Percentiles rank a stretch among this genome's conserved stretches.
phyloP scores from a whole-genome alignment of 2,329 filamentous ascomycete species.

The Rugonectria rugulosa region DNA sequence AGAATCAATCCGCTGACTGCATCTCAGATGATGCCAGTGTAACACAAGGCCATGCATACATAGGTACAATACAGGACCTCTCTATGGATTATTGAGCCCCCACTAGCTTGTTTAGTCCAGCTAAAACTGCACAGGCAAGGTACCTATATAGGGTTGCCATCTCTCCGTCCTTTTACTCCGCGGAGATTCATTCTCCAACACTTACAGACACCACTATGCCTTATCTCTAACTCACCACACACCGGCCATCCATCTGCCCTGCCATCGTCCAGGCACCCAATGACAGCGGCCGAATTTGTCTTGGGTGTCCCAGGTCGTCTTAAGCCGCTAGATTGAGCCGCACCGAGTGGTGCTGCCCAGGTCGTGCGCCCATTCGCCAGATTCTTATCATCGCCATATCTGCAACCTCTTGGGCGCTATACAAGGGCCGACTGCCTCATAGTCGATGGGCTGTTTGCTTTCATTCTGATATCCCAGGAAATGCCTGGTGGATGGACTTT shows the following conservation, averaged over 20 bases:
- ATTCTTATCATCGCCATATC: constrained; percentile 35
- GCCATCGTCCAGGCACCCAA: constrained; percentile 28
- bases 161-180: constrained; percentile 31
- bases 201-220: constrained; percentile 27
- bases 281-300: constrained; percentile 30
- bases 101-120: constrained; percentile 9
- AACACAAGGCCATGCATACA: too few species aligned
- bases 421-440: constrained; percentile 17
- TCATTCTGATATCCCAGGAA: constrained; percentile 7
- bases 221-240: constrained; percentile 33
- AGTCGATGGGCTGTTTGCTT: constrained; percentile 19
- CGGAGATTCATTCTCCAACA: constrained; percentile 36
- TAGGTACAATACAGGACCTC: too few species aligned
- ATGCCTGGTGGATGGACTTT: background rate
- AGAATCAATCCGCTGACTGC: too few species aligned
- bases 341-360: constrained; percentile 29
- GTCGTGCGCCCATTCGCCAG: constrained; percentile 21
- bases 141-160: constrained; percentile 35
- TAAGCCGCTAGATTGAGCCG: constrained; percentile 33
- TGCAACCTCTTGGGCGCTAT: constrained; percentile 9
- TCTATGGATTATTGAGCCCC: too few species aligned
- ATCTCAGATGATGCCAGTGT: too few species aligned
- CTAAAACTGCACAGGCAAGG: too few species aligned
- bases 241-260: constrained; percentile 28
- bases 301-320: constrained; percentile 33